A percentile compares a stretch with the other conserved stretches of the same genome.
Evolutionary conservation across 2,329 filamentous ascomycete genomes (phyloP).

Genomic region (Colletotrichum siamense): DNA sequence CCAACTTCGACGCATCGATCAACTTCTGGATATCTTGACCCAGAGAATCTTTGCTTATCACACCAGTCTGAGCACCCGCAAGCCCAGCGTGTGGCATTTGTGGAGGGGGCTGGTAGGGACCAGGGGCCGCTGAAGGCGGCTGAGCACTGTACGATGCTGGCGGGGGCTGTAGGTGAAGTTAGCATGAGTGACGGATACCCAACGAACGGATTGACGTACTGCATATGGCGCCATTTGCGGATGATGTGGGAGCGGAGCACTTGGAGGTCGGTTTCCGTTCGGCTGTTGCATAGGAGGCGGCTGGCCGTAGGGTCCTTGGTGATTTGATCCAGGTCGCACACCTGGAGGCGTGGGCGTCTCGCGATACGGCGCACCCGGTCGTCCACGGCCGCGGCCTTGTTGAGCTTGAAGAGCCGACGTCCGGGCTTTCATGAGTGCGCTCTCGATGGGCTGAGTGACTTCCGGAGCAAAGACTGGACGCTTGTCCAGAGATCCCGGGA

Average conservation of each 20-base stretch:
- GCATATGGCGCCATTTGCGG: conserved; percentile 13
- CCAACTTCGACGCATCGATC: conserved; percentile 73
- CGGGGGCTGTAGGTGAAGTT: conserved; percentile 34
- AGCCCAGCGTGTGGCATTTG: conserved; percentile 44
- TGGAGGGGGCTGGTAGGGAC: conserved; percentile 47
- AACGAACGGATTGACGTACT: neutral
- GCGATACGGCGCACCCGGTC: conserved; percentile 60
- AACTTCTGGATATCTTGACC: conserved; percentile 84
- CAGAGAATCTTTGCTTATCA: conserved; percentile 73
- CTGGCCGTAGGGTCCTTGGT: conserved; percentile 35
- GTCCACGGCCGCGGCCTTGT: conserved; percentile 42
- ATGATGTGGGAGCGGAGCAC: conserved; percentile 19
- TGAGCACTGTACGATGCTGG: conserved; percentile 40
- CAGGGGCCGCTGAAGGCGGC: conserved; percentile 36
- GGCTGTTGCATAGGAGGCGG: conserved; percentile 40
- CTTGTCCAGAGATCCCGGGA: conserved; percentile 91
- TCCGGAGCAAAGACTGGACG: conserved; percentile 90
- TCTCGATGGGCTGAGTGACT: conserved; percentile 89
- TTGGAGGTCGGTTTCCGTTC: conserved; percentile 31
- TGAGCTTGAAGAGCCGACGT: conserved; percentile 59
- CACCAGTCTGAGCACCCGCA: conserved; percentile 31
- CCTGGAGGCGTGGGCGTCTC: conserved; percentile 78
- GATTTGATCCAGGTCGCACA: conserved; percentile 39
- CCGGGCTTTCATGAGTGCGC: conserved; percentile 84
- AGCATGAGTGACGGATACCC: neutral